phyloP scores from a whole-genome alignment of 2,329 filamentous ascomycete genomes.

The Thielaviopsis punctulata region DNA sequence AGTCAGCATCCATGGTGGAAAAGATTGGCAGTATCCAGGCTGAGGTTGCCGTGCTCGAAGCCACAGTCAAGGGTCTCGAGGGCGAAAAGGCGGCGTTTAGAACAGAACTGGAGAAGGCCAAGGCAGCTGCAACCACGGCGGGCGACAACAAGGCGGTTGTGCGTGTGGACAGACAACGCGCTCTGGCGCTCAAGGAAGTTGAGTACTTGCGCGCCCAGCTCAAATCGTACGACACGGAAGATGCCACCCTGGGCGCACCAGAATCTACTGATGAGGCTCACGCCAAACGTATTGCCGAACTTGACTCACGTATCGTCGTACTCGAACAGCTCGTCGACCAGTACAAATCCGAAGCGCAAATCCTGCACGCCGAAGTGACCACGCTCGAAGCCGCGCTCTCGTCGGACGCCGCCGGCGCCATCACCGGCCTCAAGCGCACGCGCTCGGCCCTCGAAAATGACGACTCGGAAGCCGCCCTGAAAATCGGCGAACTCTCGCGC shows the following conservation, averaged over 20 bases:
- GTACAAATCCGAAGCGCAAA: slow-evolving; percentile 67
- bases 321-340: slow-evolving; percentile 75
- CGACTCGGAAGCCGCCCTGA: slow-evolving; percentile 41
- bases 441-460: slow-evolving; percentile 29
- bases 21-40: slow-evolving; percentile 63
- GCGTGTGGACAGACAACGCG: slow-evolving; percentile 71
- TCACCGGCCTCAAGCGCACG: slow-evolving; percentile 36
- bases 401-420: slow-evolving; percentile 24
- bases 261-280: slow-evolving; percentile 27
- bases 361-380: slow-evolving; percentile 56
- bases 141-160: slow-evolving; percentile 50
- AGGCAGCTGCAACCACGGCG: slow-evolving; percentile 28
- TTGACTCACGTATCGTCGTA: slow-evolving; percentile 51
- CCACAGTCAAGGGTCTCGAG: slow-evolving; percentile 54
- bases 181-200: slow-evolving; percentile 75
- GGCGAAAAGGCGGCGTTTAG: slow-evolving; percentile 47
- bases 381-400: slow-evolving; percentile 36
- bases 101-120: slow-evolving; percentile 54
- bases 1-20: slow-evolving; percentile 63
- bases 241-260: slow-evolving; percentile 66
- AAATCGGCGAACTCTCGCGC: slow-evolving; percentile 65
- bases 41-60: slow-evolving; percentile 60
- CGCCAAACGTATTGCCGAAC: slow-evolving; percentile 1
- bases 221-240: slow-evolving; percentile 74
- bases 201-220: slow-evolving; percentile 88